A percentile compares a stretch with the other conserved stretches of the same genome.
phyloP scores from a whole-genome alignment of 352 stramenopile species.

The Phytophthora pluvialis region DNA sequence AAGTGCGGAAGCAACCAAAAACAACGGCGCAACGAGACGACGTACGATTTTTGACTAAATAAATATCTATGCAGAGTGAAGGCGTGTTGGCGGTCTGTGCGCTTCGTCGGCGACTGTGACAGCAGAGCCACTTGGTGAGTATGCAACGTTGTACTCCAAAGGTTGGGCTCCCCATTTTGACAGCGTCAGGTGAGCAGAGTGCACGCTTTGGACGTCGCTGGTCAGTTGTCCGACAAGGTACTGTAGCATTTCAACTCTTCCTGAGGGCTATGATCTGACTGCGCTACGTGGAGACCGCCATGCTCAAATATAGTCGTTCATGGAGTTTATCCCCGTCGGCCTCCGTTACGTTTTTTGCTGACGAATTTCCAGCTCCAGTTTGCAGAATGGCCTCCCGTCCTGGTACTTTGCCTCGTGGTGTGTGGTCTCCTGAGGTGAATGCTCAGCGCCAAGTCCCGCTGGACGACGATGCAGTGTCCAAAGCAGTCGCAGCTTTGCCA shows the following conservation, averaged over 20 bases:
- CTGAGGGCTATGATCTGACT: too few species aligned
- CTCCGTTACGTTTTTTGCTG: background rate
- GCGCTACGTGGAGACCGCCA: too few species aligned
- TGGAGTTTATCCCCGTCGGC: background rate
- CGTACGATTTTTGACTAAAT: slow-evolving; percentile 23
- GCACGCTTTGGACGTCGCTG: too few species aligned
- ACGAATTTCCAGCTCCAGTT: background rate
- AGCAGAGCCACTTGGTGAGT: background rate
- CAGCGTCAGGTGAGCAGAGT: background rate
- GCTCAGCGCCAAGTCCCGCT: slow-evolving; percentile 31
- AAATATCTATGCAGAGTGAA: slow-evolving; percentile 23
- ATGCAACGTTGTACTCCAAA: background rate
- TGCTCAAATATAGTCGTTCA: background rate
- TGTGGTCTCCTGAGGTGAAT: slow-evolving; percentile 67
- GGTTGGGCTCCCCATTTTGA: background rate
- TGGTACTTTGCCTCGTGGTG: slow-evolving; percentile 21
- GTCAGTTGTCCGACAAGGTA: too few species aligned
- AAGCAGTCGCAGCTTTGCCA: slow-evolving; percentile 30
- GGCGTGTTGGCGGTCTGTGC: background rate
- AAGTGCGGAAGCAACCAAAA: background rate
- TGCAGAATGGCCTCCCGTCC: slow-evolving; percentile 12
- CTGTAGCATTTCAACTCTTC: too few species aligned
- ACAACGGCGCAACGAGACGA: background rate
- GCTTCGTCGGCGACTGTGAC: too few species aligned
- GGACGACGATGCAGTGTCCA: slow-evolving; percentile 22